Evolutionary conservation across 306 rosid species (phyloP), one percentile per base, ranked within the genome.

Genomic region (Casuarina glauca): DNA sequence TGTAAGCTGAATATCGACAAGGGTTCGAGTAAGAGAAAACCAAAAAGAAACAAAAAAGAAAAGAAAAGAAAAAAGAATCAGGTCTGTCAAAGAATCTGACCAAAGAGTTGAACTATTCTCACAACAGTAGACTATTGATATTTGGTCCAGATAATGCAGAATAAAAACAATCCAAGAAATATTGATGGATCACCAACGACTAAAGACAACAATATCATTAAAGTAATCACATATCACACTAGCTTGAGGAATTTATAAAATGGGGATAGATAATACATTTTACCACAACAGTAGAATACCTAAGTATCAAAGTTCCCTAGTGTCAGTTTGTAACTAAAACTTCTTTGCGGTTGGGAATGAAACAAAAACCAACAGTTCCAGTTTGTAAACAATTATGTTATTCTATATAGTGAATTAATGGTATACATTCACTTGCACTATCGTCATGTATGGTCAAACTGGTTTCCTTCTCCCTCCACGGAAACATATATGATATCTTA

Each of bases 1-100:
- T 50, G 92, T 69, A 76, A 95, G 89, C 98, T 95, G 92, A 80
- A 81, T 71, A 55, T 26, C 60, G 75, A 77, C 78, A 68, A 80
- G 61, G 76, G 51, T 74, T 81, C 35, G 74, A 79, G 74, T 76
- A 76, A 5, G 45, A 83, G 54, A 78, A 69, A 44, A 42, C 70
- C 67, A 77, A 64, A 55, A 82, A 13, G 68, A 55, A 82, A 13
- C 3, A 66, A 3, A 38, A 49, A 36, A 76, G 17, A 51, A 49
- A 11, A 72, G 52, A 74, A 20, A 53, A 36, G 42, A 64, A 76
- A 46, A 61, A 44, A 64, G 64, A 57, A 43, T 69, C 61, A 78
- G 63, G 54, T 16, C 55, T 10, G n/a, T 26, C 16, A 39, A 61
- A 43, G 49, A 52, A 43, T 26, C 44, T 9, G 19, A 73, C 4